These are phyloP conservation scores for Exophiala mesophila DNA, from an alignment of 2,329 filamentous ascomycete species.

Conservation along the genomic window DNA sequence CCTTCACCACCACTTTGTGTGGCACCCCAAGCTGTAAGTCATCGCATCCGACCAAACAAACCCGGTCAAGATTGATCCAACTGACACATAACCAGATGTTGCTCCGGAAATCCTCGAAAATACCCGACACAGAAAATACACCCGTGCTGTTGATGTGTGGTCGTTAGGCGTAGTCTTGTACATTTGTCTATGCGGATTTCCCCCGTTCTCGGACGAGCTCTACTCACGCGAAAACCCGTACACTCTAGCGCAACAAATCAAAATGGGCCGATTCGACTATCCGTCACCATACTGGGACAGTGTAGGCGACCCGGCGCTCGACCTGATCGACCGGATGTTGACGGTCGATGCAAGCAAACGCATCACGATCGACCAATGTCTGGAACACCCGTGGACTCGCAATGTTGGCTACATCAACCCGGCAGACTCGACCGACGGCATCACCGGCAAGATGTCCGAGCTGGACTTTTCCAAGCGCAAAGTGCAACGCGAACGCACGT, in stretches of 20 bases:
- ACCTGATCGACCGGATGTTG: conserved; percentile 93
- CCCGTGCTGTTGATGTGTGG: conserved; percentile 93
- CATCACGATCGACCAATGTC: conserved; percentile 83
- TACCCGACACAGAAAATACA: conserved; percentile 77
- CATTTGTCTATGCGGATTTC: conserved; percentile 94
- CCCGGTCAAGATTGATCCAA: no score
- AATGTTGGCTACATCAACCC: conserved; percentile 48
- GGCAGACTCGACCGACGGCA: conserved; percentile 83
- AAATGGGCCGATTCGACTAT: conserved; percentile 83
- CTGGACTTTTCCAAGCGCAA: conserved; percentile 83
- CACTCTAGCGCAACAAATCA: conserved; percentile 83
- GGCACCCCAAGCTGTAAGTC: conserved; percentile 81
- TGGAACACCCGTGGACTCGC: conserved; percentile 83
- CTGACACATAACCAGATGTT: conserved; percentile 54
- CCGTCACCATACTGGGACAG: conserved; percentile 94
- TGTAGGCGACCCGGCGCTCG: conserved; percentile 78
- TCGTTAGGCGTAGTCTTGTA: conserved; percentile 96
- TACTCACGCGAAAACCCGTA: conserved; percentile 77
- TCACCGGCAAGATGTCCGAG: conserved; percentile 77
- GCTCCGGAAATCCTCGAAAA: conserved; percentile 91
- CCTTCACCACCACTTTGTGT: conserved; percentile 90
- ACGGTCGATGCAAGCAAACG: conserved; percentile 78
- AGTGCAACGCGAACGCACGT: conserved; percentile 72
- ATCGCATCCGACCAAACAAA: no score
- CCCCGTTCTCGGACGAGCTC: conserved; percentile 93